Percentiles rank a stretch among this genome's conserved stretches.
Conservation (phyloP, 78 protist species). For the Planoprotostelium fungivorum region DNA sequence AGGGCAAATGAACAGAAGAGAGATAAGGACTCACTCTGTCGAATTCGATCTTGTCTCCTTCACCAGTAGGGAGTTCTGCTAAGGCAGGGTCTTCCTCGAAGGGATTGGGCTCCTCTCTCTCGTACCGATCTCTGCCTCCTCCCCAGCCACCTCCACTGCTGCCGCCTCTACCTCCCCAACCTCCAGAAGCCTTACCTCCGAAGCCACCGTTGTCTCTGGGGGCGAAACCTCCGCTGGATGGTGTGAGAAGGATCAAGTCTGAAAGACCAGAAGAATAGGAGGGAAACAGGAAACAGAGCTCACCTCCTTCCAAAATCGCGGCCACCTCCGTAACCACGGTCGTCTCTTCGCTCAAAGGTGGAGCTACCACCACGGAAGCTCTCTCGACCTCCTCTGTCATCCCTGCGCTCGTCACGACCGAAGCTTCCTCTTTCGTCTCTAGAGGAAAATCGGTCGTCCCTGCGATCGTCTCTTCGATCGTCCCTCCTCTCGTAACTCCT, state of each 20-base stretch:
- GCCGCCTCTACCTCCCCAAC: constrained; percentile 6
- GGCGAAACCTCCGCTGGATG: not conserved
- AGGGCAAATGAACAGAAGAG: constrained; percentile 17
- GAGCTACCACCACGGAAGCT: not conserved
- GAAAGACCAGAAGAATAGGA: not conserved
- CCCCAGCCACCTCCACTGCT: constrained; percentile 25
- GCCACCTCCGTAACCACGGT: constrained; percentile 9
- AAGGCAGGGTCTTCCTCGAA: not conserved
- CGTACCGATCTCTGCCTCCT: not conserved
- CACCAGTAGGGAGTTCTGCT: constrained; percentile 7
- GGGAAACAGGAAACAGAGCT: not conserved
- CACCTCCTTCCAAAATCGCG: not conserved
- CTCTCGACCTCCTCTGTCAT: not conserved
- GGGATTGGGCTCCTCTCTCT: constrained; percentile 10
- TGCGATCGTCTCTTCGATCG: not conserved
- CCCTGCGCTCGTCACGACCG: not conserved
- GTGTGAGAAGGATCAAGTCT: too few species aligned
- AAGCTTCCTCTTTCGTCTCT: not conserved
- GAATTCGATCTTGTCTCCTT: constrained; percentile 1
- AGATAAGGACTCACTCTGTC: not conserved
- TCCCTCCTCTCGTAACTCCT: not conserved
- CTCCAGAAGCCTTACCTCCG: not conserved
- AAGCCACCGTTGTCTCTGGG: not conserved
- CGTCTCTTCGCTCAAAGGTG: not conserved
- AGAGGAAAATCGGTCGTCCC: not conserved